These are phyloP conservation scores for Fulvia fulva DNA, from an alignment of 2,329 filamentous ascomycete genomes.

Conservation along the genomic window DNA sequence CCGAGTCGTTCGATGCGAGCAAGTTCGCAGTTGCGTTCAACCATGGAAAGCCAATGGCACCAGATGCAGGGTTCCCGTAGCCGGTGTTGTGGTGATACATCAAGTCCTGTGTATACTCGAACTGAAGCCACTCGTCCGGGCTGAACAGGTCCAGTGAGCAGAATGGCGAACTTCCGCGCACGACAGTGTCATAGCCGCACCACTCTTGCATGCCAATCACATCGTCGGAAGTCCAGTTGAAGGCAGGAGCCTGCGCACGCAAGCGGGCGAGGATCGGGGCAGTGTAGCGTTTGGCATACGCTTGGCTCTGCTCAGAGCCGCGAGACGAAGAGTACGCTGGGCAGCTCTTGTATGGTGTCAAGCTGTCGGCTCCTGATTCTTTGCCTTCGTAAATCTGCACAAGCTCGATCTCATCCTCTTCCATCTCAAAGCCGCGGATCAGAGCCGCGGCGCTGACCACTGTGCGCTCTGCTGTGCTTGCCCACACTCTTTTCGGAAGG, in stretches of 20 bases:
- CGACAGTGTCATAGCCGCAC: constrained; percentile 69
- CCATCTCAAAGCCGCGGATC: constrained; percentile 52
- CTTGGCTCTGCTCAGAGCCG: constrained; percentile 51
- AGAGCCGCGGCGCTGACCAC: constrained; percentile 56
- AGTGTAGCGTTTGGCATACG: constrained; percentile 51
- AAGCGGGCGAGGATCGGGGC: constrained; percentile 57
- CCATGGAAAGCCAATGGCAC: constrained; percentile 62
- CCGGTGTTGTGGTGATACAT: constrained; percentile 67
- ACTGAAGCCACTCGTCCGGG: constrained; percentile 57
- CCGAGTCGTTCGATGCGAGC: constrained; percentile 42
- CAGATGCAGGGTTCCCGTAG: constrained; percentile 57
- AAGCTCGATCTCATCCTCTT: constrained; percentile 53
- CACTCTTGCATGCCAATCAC: constrained; percentile 65
- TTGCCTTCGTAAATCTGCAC: constrained; percentile 55
- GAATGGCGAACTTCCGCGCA: constrained; percentile 60
- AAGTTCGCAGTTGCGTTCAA: constrained; percentile 57
- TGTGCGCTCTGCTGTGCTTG: constrained; percentile 60
- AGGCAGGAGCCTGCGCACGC: constrained; percentile 49
- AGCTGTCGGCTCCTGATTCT: constrained; percentile 55
- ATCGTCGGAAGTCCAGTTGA: constrained; percentile 62
- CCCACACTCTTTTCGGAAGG: constrained; percentile 56
- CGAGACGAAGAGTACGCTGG: constrained; percentile 57
- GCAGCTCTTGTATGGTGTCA: constrained; percentile 64
- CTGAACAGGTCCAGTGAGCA: constrained; percentile 59
- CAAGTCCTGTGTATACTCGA: constrained; percentile 65